These are phyloP conservation scores for Lanmaoa rubissima DNA, from an alignment of 768 basidiomycete genomes.

Conservation along the genomic window DNA sequence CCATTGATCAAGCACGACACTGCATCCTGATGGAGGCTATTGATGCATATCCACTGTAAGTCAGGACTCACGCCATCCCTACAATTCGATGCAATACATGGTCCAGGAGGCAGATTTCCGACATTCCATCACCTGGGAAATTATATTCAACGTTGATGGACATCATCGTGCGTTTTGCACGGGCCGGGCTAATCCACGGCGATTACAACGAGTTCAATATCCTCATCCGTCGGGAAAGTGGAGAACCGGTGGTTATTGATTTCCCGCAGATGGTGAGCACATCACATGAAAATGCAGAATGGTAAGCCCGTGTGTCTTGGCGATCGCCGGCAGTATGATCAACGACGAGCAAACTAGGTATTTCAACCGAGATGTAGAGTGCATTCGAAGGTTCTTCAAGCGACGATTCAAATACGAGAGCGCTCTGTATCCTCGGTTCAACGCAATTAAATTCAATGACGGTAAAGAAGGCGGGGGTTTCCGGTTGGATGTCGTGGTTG, in stretches of 20 bases:
- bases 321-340: constrained; percentile 10
- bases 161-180: constrained; percentile 91
- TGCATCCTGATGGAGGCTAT: constrained; percentile 96
- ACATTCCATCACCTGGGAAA: constrained; percentile 81
- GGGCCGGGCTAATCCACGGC: constrained; percentile 94
- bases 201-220: constrained; percentile 99
- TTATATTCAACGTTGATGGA: constrained; percentile 94
- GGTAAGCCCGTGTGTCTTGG: constrained; percentile 46
- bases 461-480: constrained; percentile 51
- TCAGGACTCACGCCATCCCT: background rate
- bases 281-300: constrained; percentile 95
- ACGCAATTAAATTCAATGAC: constrained; percentile 34
- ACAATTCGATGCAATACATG: background rate
- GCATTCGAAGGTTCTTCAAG: constrained; percentile 90
- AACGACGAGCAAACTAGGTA: constrained; percentile 58
- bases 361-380: constrained; percentile 98
- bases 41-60: constrained; percentile 91
- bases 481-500: constrained; percentile 84
- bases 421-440: constrained; percentile 82
- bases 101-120: constrained; percentile 79
- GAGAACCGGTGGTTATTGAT: constrained; percentile 90
- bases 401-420: constrained; percentile 93
- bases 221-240: constrained; percentile 74
- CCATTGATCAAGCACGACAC: constrained; percentile 93
- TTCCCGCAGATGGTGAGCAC: constrained; percentile 99